Conservation (phyloP, 257 asterid species). For the Nicotiana sylvestris region DNA sequence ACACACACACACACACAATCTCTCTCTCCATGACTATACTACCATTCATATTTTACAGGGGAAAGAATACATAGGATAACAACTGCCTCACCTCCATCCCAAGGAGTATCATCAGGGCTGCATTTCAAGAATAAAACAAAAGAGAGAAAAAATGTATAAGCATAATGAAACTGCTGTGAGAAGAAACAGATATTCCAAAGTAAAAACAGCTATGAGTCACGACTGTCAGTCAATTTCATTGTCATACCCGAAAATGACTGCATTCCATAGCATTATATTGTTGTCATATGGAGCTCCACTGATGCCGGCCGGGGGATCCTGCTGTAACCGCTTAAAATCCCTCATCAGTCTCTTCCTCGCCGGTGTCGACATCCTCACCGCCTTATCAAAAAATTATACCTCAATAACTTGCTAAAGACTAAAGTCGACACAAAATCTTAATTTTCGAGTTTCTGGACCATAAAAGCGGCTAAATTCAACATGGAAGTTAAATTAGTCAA, state of each 20-base stretch:
- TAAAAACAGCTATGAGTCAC: no score
- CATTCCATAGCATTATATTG: conserved; percentile 88
- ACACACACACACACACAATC: no score
- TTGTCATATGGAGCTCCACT: conserved; percentile 86
- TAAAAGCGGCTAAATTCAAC: no score
- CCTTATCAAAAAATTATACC: not conserved
- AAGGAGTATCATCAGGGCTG: conserved; percentile 92
- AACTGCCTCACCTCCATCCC: conserved; percentile 84
- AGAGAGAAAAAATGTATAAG: not conserved
- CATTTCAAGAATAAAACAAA: conserved; percentile 18
- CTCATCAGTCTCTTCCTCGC: conserved; percentile 87
- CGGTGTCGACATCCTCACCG: conserved; percentile 71
- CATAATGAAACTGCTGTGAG: no score
- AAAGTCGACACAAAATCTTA: no score
- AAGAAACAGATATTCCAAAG: no score
- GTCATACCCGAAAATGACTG: conserved; percentile 81
- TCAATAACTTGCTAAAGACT: no score
- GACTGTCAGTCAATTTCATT: no score
- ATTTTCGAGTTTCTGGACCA: no score
- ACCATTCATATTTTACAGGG: not conserved
- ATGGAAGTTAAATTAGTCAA: no score
- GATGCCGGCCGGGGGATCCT: conserved; percentile 92
- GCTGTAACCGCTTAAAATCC: conserved; percentile 88
- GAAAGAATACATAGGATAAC: not conserved
- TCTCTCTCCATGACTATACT: no score